phyloP scores from a whole-genome alignment of 805 yeast species.

The Candida hispaniensis region DNA sequence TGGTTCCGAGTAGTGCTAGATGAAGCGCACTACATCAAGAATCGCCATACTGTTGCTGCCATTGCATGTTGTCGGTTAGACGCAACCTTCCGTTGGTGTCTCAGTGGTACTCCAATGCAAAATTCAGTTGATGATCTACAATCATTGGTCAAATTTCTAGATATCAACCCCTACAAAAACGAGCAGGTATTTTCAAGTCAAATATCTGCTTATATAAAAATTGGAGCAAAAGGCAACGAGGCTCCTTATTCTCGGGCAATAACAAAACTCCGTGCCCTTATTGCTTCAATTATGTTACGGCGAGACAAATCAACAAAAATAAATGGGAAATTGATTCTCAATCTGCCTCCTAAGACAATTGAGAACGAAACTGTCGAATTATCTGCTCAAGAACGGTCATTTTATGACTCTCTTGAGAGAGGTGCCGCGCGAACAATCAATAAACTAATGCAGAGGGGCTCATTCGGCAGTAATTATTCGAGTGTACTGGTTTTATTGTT shows the following conservation, averaged over 20 bases:
- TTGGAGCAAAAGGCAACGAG: too few relatives aligned
- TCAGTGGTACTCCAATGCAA: slow-evolving; percentile 59
- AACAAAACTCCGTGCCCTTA: slow-evolving; percentile 25
- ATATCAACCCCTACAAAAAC: slow-evolving; percentile 24
- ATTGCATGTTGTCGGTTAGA: slow-evolving; percentile 36
- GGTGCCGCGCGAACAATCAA: slow-evolving; percentile 23
- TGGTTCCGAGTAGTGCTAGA: slow-evolving; percentile 44
- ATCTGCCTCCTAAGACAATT: slow-evolving; percentile 22
- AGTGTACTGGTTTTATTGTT: slow-evolving; percentile 27
- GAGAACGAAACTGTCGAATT: slow-evolving; percentile 24
- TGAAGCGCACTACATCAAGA: slow-evolving; percentile 56
- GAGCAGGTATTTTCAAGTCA: slow-evolving; percentile 21
- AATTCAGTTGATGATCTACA: slow-evolving; percentile 44
- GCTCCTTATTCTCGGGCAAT: too few relatives aligned
- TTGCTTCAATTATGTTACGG: slow-evolving; percentile 40
- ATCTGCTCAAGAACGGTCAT: slow-evolving; percentile 22
- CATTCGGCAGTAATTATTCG: slow-evolving; percentile 22
- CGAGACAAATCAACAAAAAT: slow-evolving; percentile 35
- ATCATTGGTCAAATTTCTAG: slow-evolving; percentile 38
- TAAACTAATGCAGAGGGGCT: slow-evolving; percentile 24
- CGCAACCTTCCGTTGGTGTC: slow-evolving; percentile 42
- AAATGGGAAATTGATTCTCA: slow-evolving; percentile 17
- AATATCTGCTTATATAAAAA: slow-evolving; percentile 22
- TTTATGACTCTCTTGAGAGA: slow-evolving; percentile 35
- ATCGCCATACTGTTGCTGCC: slow-evolving; percentile 37